Percentiles rank a stretch among this genome's conserved stretches.
These are phyloP conservation scores for Durusdinium trenchii DNA, from an alignment of 73 alveolate species.

Conservation along the genomic window DNA sequence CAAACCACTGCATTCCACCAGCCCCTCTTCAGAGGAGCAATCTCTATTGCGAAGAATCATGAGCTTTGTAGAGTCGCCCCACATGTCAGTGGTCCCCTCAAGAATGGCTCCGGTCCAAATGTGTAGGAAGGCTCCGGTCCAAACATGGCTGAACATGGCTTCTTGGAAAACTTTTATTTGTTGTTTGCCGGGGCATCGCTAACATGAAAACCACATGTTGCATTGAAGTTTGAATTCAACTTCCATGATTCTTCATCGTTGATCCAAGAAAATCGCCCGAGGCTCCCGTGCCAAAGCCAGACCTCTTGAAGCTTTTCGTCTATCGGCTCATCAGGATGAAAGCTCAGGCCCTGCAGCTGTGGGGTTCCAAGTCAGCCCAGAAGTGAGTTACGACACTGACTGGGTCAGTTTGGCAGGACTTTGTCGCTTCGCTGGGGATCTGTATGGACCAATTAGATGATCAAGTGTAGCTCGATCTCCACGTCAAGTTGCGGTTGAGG, in stretches of 20 bases:
- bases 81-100: no score
- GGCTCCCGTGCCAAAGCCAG: slow-evolving; percentile 89
- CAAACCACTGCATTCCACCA: no score
- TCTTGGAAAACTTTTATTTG: no score
- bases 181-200: neutral
- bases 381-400: neutral
- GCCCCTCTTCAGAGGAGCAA: no score
- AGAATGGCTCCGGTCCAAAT: no score
- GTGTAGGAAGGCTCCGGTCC: no score
- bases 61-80: no score
- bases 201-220: neutral
- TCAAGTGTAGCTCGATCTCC: no score
- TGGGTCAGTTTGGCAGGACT: no score
- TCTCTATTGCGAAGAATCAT: no score
- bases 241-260: neutral
- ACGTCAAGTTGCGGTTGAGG: neutral
- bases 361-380: neutral
- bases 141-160: neutral
- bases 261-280: neutral
- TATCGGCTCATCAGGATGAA: slow-evolving; percentile 76
- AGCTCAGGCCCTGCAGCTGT: slow-evolving; percentile 42
- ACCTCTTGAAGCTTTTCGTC: slow-evolving; percentile 37
- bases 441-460: no score
- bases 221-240: neutral
- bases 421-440: no score